Conservation (phyloP, 768 basidiomycete species). For the Agaricus sinodeliciosus region DNA sequence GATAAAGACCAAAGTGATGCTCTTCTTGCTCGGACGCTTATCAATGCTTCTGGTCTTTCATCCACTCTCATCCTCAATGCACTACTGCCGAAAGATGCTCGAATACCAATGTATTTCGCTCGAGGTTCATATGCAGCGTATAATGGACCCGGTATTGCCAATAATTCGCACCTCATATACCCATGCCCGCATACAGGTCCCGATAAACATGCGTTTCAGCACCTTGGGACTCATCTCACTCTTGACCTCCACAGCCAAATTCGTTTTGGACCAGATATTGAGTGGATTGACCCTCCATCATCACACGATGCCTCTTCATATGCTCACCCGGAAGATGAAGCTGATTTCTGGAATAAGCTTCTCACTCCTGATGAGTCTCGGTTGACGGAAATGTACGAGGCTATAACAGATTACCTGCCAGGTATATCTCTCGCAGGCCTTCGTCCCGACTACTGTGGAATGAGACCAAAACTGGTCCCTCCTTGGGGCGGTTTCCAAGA, state of each 20-base stretch:
- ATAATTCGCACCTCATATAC: slow-evolving; percentile 78
- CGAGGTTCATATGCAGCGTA: slow-evolving; percentile 88
- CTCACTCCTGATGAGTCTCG: slow-evolving; percentile 59
- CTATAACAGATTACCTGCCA: slow-evolving; percentile 73
- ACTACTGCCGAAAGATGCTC: slow-evolving; percentile 46
- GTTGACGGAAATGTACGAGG: slow-evolving; percentile 57
- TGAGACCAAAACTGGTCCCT: slow-evolving; percentile 81
- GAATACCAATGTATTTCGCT: slow-evolving; percentile 73
- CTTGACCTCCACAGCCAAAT: slow-evolving; percentile 80
- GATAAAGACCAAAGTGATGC: slow-evolving; percentile 43
- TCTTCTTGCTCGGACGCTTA: slow-evolving; percentile 64
- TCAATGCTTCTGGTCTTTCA: slow-evolving; percentile 80
- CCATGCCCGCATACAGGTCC: slow-evolving; percentile 73
- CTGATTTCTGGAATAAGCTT: slow-evolving; percentile 72
- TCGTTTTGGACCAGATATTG: slow-evolving; percentile 89
- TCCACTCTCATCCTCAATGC: slow-evolving; percentile 67
- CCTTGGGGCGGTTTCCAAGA: slow-evolving; percentile 77
- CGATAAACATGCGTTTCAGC: slow-evolving; percentile 63
- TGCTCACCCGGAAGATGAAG: slow-evolving; percentile 31
- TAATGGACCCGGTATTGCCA: slow-evolving; percentile 64
- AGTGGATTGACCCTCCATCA: slow-evolving; percentile 66
- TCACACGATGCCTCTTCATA: slow-evolving; percentile 15
- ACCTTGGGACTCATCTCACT: slow-evolving; percentile 89
- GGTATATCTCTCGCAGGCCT: slow-evolving; percentile 52
- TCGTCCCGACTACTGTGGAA: slow-evolving; percentile 76